These are phyloP conservation scores for Cyclotella choctawhatcheeana DNA, from an alignment of 108 stramenopile species.

Conservation along the genomic window DNA sequence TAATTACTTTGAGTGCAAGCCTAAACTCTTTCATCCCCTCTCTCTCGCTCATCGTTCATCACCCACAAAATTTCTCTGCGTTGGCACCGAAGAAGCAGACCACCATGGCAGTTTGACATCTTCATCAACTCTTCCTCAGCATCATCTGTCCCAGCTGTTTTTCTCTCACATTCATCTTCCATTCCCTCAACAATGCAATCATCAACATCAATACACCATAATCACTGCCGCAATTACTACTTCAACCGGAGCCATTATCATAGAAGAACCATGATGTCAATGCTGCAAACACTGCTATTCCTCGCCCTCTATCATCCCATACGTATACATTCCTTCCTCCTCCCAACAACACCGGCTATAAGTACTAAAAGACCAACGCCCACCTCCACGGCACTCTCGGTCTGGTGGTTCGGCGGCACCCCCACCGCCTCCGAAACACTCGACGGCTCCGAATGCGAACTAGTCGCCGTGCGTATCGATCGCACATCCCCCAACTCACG, in stretches of 20 bases:
- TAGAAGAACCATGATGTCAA: no score
- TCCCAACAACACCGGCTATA: not conserved
- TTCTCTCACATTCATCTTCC: not conserved
- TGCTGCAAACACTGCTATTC: no score
- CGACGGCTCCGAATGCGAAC: conserved; percentile 53
- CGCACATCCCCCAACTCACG: conserved; percentile 62
- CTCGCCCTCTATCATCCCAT: no score
- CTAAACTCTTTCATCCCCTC: no score
- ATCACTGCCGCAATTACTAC: conserved; percentile 12
- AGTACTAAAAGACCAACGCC: not conserved
- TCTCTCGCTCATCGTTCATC: no score
- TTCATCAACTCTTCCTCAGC: conserved; percentile 4
- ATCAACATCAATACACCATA: not conserved
- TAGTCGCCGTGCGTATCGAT: conserved; percentile 70
- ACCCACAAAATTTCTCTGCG: no score
- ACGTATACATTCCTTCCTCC: no score
- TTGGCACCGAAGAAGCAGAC: no score
- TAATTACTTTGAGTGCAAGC: no score
- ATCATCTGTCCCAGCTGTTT: no score
- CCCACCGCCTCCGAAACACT: conserved; percentile 31
- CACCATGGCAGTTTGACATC: no score
- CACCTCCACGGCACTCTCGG: conserved; percentile 26
- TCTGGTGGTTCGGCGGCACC: conserved; percentile 58
- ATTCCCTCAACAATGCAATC: not conserved
- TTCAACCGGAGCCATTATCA: no score